Evolutionary conservation across 2,329 filamentous ascomycete species (phyloP), one percentile per base, ranked within the genome.

Genomic region (Colletotrichum tofieldiae): DNA sequence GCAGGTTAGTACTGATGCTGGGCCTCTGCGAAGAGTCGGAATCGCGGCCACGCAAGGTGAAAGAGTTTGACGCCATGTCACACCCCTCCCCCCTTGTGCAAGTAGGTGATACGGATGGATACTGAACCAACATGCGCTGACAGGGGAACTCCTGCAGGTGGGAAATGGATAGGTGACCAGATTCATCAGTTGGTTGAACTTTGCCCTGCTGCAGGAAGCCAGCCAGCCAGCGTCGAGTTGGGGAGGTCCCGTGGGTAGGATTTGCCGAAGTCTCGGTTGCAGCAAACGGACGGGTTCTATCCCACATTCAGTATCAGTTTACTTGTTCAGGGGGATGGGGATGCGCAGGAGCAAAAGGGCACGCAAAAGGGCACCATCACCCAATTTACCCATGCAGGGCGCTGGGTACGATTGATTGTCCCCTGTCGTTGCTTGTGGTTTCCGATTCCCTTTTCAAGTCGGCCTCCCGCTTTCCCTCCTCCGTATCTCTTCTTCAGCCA

Each of bases 381-480:
- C 29, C 29, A 32, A 32, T 32, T 37, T 8, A 37, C 35, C 35
- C 35, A 37, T 37, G 18, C 43, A 12, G n/a, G 11, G 47, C 23
- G 41, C 16, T 43, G 26, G 47, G 11, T 54, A 20, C 9, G 29
- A 35, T 20, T 37, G 14, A 14, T 14, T 11, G 18, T n/a, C 29
- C 29, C 18, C 18, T 35, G 20, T 51, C 56, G 23, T 41, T 14
- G 35, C 56, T 20, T 26, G 23, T 59, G 37, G 37, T 29, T 23
- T 29, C 32, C 14, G n/a, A n/a, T 41, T 23, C 6, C 47, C 35
- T 54, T 54, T 29, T 52, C 16, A 63, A 51, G n/a, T 29, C 47
- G 47, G 16, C 60, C 47, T 52, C 23, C 47, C 47, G 23, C 47
- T 35, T 63, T n/a, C 60, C 47, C 60, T 63, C 14, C 18, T 63